Conservation (phyloP, 495 filamentous ascomycete species). For the Daldinia grandis region DNA sequence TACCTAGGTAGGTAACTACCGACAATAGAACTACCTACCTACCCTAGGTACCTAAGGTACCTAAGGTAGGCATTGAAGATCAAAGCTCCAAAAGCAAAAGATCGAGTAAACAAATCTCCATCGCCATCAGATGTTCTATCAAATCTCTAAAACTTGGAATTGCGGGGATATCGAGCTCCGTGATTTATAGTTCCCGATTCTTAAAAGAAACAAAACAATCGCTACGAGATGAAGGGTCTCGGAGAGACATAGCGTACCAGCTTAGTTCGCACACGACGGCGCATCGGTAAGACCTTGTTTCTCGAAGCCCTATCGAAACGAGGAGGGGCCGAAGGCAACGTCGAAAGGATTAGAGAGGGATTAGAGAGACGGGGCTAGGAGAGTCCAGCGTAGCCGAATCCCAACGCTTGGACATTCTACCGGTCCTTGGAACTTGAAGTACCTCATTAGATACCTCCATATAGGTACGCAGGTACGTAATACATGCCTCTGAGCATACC, state of each 20-base stretch:
- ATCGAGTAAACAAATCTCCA: neutral
- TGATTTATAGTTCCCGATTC: constrained; percentile 10
- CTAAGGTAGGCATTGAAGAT: no score
- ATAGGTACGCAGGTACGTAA: neutral
- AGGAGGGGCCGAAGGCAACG: constrained; percentile 31
- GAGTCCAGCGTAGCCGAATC: neutral
- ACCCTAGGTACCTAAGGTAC: no score
- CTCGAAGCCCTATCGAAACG: constrained; percentile 39
- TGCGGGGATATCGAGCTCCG: constrained; percentile 24
- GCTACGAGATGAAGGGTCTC: constrained; percentile 32
- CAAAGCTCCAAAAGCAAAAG: neutral
- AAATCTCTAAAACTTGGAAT: constrained; percentile 15
- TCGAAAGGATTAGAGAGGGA: constrained; percentile 20
- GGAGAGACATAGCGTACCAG: constrained; percentile 12
- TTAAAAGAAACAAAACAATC: constrained; percentile 28
- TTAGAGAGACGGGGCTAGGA: constrained; percentile 17
- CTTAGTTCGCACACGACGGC: neutral
- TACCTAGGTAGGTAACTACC: neutral
- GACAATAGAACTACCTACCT: neutral
- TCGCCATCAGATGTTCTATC: constrained; percentile 8
- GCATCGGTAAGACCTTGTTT: constrained; percentile 24
- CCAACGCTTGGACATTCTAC: constrained; percentile 2
- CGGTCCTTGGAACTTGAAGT: neutral
- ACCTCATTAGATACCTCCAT: neutral
- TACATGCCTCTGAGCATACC: constrained; percentile 12